Evolutionary conservation across 176 grass and related monocot genomes (phyloP).

Genomic region (Otatea glauca): DNA sequence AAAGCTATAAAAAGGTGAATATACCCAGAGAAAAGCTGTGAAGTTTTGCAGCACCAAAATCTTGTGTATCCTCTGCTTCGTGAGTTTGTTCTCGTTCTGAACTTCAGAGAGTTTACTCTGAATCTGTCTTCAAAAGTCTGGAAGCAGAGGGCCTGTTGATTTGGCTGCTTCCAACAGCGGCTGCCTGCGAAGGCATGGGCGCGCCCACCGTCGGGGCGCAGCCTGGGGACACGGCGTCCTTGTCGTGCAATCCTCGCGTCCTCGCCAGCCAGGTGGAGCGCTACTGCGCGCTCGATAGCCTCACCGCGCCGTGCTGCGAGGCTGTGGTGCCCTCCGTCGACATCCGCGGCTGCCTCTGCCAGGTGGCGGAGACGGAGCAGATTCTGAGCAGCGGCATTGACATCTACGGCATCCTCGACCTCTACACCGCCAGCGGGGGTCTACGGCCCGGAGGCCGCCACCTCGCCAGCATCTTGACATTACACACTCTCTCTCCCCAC

Average conservation of each 20-base stretch:
- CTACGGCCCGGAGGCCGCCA: not conserved
- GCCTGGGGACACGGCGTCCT: not conserved
- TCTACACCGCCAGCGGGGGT: conserved; percentile 1
- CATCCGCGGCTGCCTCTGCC: not conserved
- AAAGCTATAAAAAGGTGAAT: no score
- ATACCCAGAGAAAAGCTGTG: no score
- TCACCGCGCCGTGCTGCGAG: not conserved
- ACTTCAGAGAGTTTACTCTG: no score
- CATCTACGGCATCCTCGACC: not conserved
- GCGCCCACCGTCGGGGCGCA: not conserved
- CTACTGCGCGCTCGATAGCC: not conserved
- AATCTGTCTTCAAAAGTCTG: no score
- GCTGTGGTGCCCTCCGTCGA: conserved; percentile 8
- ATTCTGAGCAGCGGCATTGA: not conserved
- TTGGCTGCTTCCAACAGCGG: not conserved
- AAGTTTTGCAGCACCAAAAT: no score
- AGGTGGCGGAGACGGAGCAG: not conserved
- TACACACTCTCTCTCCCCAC: not conserved
- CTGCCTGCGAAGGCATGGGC: not conserved
- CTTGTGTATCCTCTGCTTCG: no score
- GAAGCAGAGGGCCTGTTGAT: no score
- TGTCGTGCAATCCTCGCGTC: not conserved
- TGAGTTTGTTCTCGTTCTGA: no score
- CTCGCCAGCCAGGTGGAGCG: not conserved
- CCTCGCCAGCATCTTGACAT: not conserved